Conservation (phyloP, 2,329 filamentous ascomycete species). For the Ascochyta koolunga region DNA sequence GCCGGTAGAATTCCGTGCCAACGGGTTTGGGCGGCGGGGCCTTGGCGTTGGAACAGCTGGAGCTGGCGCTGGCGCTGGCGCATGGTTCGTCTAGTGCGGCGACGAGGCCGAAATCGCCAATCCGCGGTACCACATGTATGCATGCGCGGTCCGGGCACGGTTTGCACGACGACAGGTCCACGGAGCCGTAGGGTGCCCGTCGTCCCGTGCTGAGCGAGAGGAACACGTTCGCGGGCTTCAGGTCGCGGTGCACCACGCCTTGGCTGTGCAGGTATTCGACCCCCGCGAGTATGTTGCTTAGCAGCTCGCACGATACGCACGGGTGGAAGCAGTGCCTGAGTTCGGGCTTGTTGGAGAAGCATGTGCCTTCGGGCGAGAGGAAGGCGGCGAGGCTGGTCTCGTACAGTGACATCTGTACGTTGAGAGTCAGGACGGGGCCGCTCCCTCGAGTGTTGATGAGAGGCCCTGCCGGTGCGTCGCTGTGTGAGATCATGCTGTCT, state of each 20-base stretch:
- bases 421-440: conserved; percentile 57
- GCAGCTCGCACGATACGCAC: conserved; percentile 60
- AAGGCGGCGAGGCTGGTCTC: conserved; percentile 67
- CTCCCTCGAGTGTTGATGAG: conserved; percentile 25
- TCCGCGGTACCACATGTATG: conserved; percentile 62
- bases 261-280: conserved; percentile 68
- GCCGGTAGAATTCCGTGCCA: conserved; percentile 68
- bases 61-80: conserved; percentile 26
- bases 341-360: conserved; percentile 14
- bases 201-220: conserved; percentile 55
- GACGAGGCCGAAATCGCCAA: conserved; percentile 72
- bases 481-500: conserved; percentile 47
- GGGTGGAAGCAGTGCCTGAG: conserved; percentile 68
- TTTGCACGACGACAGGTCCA: conserved; percentile 55
- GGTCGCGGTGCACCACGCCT: conserved; percentile 68
- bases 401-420: conserved; percentile 73
- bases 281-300: conserved; percentile 66
- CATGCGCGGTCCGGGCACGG: conserved; percentile 49
- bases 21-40: conserved; percentile 52
- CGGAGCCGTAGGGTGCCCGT: conserved; percentile 50
- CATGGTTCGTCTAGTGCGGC: conserved; percentile 56
- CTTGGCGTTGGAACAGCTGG: conserved; percentile 1
- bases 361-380: conserved; percentile 46
- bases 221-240: conserved; percentile 74
- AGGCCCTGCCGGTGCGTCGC: conserved; percentile 33